phyloP scores from a whole-genome alignment of 306 rosid species.

The Neltuma alba region DNA sequence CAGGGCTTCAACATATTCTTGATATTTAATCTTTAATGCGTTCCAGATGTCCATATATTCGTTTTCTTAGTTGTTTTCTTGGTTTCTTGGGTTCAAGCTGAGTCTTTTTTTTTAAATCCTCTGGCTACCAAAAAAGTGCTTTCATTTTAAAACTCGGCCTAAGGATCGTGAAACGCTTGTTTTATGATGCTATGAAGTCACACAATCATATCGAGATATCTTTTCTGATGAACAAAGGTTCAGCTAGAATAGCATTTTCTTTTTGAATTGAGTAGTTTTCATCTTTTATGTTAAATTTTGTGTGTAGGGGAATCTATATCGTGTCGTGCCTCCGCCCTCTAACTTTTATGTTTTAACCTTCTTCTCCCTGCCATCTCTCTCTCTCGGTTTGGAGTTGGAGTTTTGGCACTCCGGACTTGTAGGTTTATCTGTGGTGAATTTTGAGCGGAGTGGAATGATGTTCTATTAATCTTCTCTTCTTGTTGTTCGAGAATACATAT shows the following conservation, averaged over 20 bases:
- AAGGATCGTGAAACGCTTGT: not conserved
- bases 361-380: not conserved
- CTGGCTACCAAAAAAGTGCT: not conserved
- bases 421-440: not conserved
- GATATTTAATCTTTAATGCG: not conserved
- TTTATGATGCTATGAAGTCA: not conserved
- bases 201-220: not conserved
- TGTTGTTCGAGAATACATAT: conserved; percentile 9
- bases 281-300: not conserved
- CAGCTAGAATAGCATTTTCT: conserved; percentile 12
- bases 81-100: conserved; percentile 13
- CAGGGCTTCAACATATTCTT: not conserved
- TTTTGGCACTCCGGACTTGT: conserved; percentile 25
- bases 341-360: not conserved
- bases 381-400: conserved; percentile 8
- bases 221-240: conserved; percentile 8
- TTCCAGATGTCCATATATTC: not conserved
- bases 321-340: not conserved
- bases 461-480: not conserved
- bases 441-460: conserved; percentile 20
- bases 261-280: conserved; percentile 12
- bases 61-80: conserved; percentile 26
- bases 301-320: conserved; percentile 22
- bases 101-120: not conserved
- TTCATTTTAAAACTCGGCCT: not conserved